phyloP scores from a whole-genome alignment of 2,329 filamentous ascomycete species.

The Penicillium sclerotigenum region DNA sequence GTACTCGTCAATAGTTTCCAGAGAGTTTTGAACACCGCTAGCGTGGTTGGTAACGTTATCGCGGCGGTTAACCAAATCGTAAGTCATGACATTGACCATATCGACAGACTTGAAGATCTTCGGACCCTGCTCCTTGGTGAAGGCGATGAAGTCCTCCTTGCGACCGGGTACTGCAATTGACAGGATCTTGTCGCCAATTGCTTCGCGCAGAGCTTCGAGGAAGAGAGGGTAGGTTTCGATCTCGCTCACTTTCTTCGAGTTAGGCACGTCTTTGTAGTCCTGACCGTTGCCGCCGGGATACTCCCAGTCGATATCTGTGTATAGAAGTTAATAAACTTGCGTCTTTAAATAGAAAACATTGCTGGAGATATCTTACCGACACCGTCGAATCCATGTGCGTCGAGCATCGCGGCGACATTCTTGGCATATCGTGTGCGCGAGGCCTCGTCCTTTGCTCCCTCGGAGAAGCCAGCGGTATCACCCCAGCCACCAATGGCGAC shows the following conservation, averaged over 20 bases:
- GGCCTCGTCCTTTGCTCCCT: slow-evolving; percentile 51
- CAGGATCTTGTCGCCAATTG: slow-evolving; percentile 60
- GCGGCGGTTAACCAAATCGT: slow-evolving; percentile 69
- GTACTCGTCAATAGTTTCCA: slow-evolving; percentile 58
- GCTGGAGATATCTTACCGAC: slow-evolving; percentile 44
- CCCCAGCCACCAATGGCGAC: slow-evolving; percentile 75
- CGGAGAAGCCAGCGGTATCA: slow-evolving; percentile 61
- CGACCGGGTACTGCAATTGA: slow-evolving; percentile 66
- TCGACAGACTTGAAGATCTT: slow-evolving; percentile 60
- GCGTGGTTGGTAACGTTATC: slow-evolving; percentile 64
- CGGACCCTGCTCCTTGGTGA: slow-evolving; percentile 55
- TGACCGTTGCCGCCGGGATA: slow-evolving; percentile 62
- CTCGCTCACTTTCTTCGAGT: slow-evolving; percentile 57
- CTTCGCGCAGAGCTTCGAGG: slow-evolving; percentile 56
- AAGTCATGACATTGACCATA: slow-evolving; percentile 69
- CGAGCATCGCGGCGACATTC: slow-evolving; percentile 63
- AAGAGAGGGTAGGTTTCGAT: slow-evolving; percentile 62
- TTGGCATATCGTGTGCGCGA: slow-evolving; percentile 59
- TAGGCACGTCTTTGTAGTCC: slow-evolving; percentile 64
- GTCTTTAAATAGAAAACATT: neutral
- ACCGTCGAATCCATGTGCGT: slow-evolving; percentile 63
- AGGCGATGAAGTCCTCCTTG: slow-evolving; percentile 65
- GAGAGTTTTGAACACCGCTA: slow-evolving; percentile 57
- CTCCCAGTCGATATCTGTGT: slow-evolving; percentile 65
- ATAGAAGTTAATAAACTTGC: slow-evolving; percentile 17